Evolutionary conservation across 805 yeast genomes (phyloP).

Genomic region (Brettanomyces nanus): DNA sequence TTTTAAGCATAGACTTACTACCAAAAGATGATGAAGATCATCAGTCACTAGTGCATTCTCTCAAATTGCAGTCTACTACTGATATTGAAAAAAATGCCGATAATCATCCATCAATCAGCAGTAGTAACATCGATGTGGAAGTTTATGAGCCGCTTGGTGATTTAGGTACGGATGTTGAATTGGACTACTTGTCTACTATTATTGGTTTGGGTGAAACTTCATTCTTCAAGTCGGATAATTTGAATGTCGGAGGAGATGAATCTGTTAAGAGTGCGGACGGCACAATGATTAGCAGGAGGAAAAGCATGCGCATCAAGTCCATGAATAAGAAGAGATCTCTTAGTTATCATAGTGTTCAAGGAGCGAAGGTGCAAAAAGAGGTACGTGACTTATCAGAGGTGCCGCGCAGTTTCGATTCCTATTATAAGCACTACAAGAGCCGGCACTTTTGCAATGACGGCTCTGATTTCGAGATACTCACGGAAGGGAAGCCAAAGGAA

Average conservation of each 20-base stretch:
- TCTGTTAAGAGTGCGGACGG: conserved; percentile 10
- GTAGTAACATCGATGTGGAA: conserved; percentile 3
- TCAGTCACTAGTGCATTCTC: neutral
- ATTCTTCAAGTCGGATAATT: conserved; percentile 18
- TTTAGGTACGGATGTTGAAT: conserved; percentile 19
- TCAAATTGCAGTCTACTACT: neutral
- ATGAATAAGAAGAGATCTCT: conserved; percentile 28
- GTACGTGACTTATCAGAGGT: no score
- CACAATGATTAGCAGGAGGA: conserved; percentile 21
- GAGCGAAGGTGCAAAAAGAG: no score
- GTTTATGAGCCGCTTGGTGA: neutral
- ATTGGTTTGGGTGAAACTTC: conserved; percentile 34
- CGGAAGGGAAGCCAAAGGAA: neutral
- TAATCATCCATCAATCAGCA: no score
- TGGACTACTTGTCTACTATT: conserved; percentile 30
- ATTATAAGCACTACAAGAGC: conserved; percentile 14
- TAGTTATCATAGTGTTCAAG: no score
- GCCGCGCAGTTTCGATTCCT: conserved; percentile 11
- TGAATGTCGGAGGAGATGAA: neutral
- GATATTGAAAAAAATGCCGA: no score
- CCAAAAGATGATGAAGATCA: neutral
- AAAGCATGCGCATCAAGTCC: conserved; percentile 29
- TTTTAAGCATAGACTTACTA: neutral
- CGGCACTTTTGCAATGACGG: no score
- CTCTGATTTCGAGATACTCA: neutral